Conservation (phyloP, 495 filamentous ascomycete genomes). For the Bacidia rubella region DNA sequence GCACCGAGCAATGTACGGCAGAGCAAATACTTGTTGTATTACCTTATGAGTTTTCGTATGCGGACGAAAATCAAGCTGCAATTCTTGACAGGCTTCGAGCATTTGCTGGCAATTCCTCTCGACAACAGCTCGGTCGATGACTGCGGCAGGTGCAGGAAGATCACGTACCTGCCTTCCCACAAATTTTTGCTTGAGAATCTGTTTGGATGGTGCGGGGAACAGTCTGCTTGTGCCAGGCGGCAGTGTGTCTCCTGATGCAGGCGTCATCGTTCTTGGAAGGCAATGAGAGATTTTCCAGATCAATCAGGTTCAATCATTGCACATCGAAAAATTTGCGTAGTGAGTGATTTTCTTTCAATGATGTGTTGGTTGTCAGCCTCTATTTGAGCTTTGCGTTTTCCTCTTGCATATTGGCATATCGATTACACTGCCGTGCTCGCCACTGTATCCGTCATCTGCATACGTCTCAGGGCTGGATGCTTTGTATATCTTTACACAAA, state of each 20-base stretch:
- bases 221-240: background rate
- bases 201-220: conserved; percentile 18
- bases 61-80: conserved; percentile 57
- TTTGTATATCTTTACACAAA: too few species aligned
- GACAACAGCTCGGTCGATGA: conserved; percentile 58
- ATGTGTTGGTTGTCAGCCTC: background rate
- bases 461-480: too few species aligned
- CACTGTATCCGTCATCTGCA: too few species aligned
- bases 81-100: conserved; percentile 44
- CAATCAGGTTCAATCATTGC: too few species aligned
- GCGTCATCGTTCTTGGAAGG: too few species aligned
- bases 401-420: too few species aligned
- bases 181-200: conserved; percentile 29
- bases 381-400: background rate
- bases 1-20: too few species aligned
- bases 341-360: background rate
- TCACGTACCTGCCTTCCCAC: conserved; percentile 48
- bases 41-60: conserved; percentile 88
- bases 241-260: too few species aligned
- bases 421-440: too few species aligned
- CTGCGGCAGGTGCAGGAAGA: conserved; percentile 50
- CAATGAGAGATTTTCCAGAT: too few species aligned
- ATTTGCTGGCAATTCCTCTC: conserved; percentile 59
- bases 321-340: background rate
- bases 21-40: too few species aligned